Base-by-base conservation (phyloP, 345 rosid genomes). In the Ceriops decandra region DNA sequence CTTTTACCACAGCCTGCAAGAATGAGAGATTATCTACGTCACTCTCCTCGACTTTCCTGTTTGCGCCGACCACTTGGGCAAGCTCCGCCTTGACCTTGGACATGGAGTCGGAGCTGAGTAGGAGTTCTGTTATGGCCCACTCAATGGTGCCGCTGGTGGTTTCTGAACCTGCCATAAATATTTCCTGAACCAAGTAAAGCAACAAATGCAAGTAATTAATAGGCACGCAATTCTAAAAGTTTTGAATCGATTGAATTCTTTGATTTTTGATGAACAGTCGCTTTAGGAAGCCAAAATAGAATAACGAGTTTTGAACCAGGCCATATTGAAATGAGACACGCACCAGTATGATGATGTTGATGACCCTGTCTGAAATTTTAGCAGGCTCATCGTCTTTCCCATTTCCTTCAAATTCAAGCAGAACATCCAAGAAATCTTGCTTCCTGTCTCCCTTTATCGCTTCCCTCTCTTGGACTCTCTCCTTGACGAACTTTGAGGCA, bases 91-190 rank as follows among this genome's bases (percentile, higher is more conserved):
- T 80, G 52, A 73, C 90, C 68, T 79, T 80, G 51, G 49, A 51
- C 84, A 86, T 69, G 32, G 76, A 56, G 2, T 81, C 73, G 0
- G 83, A 88, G 54, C 81, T 76, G 60, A 78, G 68, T 3, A 90
- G 66, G 52, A 90, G 87, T 71, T 90, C 92, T 0, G 90, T 74
- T 69, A 88, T 2, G 49, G 92, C 90, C 92, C 97, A 88, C 66
- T 88, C 97, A 11, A 79, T 68, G 8, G 87, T 85, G 73, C 84
- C 76, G 42, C 89, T 80, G 38, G 84, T 85, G 36, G 90, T 90
- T 57, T 84, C 93, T 57, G 87, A 51, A 20, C 89, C 89, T 7
- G 88, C 90, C 54, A 84, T 0, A 70, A 88, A 83, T 64, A 90
- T 71, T 75, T 90, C 95, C 91, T 90, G 80, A 24, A 57, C 30